These are phyloP conservation scores for Heritiera fomes DNA, from an alignment of 345 rosid genomes.

Conservation along the genomic window DNA sequence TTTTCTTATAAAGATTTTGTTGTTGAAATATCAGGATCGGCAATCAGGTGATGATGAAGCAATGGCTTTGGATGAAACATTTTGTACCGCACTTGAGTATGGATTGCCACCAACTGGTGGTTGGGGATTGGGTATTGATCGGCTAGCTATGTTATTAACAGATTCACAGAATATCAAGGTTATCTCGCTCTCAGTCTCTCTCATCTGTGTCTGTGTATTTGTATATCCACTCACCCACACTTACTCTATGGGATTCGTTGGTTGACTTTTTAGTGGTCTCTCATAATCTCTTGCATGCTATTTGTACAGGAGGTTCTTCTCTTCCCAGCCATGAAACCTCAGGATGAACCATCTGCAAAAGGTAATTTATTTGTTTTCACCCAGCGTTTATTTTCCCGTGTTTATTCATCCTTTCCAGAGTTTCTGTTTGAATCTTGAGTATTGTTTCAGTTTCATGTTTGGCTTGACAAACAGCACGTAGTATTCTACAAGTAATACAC, in stretches of 20 bases:
- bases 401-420: not conserved
- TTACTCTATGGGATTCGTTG: not conserved
- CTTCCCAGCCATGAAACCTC: constrained; percentile 99
- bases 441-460: not conserved
- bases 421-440: not conserved
- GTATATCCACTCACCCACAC: not conserved
- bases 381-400: too few relatives aligned
- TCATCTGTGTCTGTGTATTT: not conserved
- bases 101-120: constrained; percentile 97
- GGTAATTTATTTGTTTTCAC: constrained; percentile 32
- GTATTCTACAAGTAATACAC: not conserved
- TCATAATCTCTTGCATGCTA: constrained; percentile 15
- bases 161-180: constrained; percentile 98
- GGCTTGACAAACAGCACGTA: not conserved
- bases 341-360: constrained; percentile 69
- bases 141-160: constrained; percentile 82
- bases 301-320: constrained; percentile 81
- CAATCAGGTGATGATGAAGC: constrained; percentile 99
- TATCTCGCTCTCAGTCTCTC: constrained; percentile 14
- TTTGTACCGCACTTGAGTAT: constrained; percentile 82
- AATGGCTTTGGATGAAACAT: constrained; percentile 93
- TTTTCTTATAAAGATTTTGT: not conserved
- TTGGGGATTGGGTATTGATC: constrained; percentile 94
- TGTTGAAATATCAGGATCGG: constrained; percentile 52
- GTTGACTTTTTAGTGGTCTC: not conserved